phyloP scores from a whole-genome alignment of 495 filamentous ascomycete species.

The Penicillium arizonense region DNA sequence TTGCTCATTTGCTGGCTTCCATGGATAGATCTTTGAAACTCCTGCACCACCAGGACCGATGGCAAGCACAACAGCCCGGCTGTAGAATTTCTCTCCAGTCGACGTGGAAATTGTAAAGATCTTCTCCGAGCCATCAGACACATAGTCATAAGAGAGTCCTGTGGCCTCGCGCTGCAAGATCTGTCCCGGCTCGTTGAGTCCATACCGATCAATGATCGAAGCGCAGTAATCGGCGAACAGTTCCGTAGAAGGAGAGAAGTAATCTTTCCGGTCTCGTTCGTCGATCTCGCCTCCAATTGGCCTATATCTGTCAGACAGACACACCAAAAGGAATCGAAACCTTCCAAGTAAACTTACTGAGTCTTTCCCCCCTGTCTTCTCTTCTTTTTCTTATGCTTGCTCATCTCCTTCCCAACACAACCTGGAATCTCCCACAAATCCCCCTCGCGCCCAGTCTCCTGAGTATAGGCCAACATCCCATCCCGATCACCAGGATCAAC shows the following conservation, averaged over 20 bases:
- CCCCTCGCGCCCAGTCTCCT: conserved; percentile 44
- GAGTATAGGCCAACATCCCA: conserved; percentile 58
- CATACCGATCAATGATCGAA: conserved; percentile 52
- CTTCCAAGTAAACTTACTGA: conserved; percentile 15
- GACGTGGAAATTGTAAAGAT: conserved; percentile 54
- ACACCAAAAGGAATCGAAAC: too few relatives aligned
- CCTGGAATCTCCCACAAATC: conserved; percentile 57
- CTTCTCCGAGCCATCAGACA: conserved; percentile 23
- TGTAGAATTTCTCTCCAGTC: conserved; percentile 43
- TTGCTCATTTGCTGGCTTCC: conserved; percentile 34
- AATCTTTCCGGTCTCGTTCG: conserved; percentile 64
- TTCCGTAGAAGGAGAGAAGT: conserved; percentile 56
- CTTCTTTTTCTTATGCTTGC: conserved; percentile 64
- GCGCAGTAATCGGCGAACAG: conserved; percentile 59
- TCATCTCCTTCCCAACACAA: conserved; percentile 63
- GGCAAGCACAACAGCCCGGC: conserved; percentile 54
- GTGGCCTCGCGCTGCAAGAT: conserved; percentile 49
- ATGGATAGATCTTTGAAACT: conserved; percentile 46
- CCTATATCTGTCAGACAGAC: conserved; percentile 1
- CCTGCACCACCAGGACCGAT: conserved; percentile 51
- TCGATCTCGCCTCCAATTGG: conserved; percentile 49
- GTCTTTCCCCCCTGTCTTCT: conserved; percentile 34
- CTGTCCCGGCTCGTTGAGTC: conserved; percentile 39
- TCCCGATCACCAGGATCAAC: conserved; percentile 63
- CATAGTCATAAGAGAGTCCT: conserved; percentile 49